Conservation (phyloP, 306 rosid species). For the Pyrus pyrifolia region DNA sequence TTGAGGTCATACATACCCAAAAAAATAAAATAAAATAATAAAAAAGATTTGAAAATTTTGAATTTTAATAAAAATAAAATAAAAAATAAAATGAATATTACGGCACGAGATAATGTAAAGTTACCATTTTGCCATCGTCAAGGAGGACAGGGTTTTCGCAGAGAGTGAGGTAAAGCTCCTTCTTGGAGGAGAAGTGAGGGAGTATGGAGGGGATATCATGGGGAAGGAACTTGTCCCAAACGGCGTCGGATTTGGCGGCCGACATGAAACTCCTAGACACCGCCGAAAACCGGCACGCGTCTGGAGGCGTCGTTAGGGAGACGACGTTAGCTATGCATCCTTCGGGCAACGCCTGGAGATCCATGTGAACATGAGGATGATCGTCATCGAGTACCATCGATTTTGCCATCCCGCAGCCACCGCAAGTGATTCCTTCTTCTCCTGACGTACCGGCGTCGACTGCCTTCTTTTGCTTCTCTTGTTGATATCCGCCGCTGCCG, state of each 20-base stretch:
- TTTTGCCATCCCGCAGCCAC: neutral
- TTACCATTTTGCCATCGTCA: too few relatives aligned
- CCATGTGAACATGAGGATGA: neutral
- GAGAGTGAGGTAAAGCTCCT: too few relatives aligned
- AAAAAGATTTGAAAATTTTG: too few relatives aligned
- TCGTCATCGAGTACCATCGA: too few relatives aligned
- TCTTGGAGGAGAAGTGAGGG: too few relatives aligned
- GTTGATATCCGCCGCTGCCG: neutral
- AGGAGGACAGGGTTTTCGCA: too few relatives aligned
- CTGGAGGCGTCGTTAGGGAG: conserved; percentile 51
- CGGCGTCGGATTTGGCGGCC: conserved; percentile 57
- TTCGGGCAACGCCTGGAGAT: conserved; percentile 42
- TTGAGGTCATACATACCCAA: too few relatives aligned
- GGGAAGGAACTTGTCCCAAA: conserved; percentile 69
- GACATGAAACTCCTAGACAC: conserved; percentile 44
- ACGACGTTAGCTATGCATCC: conserved; percentile 55
- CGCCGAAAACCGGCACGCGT: conserved; percentile 39
- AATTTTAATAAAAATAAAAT: too few relatives aligned
- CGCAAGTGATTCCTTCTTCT: neutral
- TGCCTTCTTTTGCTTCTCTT: neutral
- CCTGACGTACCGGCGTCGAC: neutral
- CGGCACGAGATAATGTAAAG: too few relatives aligned
- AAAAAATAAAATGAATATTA: too few relatives aligned
- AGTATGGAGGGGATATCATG: conserved; percentile 18
- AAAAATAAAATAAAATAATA: too few relatives aligned